Evolutionary conservation across 2,329 filamentous ascomycete genomes (phyloP).

Genomic region (Metarhizium rileyi): DNA sequence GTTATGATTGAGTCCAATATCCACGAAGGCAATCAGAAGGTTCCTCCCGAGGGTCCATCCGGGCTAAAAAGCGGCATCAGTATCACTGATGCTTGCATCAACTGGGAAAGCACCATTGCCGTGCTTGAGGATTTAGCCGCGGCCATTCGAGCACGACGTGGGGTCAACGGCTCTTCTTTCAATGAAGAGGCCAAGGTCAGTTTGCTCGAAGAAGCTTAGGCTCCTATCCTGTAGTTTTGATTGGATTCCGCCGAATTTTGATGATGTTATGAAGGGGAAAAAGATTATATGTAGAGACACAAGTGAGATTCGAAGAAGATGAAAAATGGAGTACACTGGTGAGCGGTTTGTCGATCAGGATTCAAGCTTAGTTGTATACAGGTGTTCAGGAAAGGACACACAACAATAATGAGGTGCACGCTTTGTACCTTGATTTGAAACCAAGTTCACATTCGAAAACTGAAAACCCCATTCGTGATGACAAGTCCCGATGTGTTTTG

Average conservation of each 20-base stretch:
- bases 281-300: background rate
- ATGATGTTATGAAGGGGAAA: conserved; percentile 1
- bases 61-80: conserved; percentile 80
- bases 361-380: background rate
- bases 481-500: background rate
- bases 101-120: conserved; percentile 76
- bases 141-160: conserved; percentile 68
- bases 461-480: background rate
- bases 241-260: background rate
- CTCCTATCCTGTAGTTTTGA: background rate
- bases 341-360: background rate
- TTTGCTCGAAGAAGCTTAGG: conserved; percentile 42
- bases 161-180: conserved; percentile 31
- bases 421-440: background rate
- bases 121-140: conserved; percentile 78
- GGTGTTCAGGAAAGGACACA: background rate
- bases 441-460: background rate
- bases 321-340: background rate
- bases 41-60: conserved; percentile 69
- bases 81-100: conserved; percentile 93
- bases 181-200: conserved; percentile 29
- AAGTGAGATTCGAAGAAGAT: background rate
- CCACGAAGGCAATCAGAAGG: conserved; percentile 82
- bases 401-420: background rate
- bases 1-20: conserved; percentile 99